Evolutionary conservation across 306 rosid genomes (phyloP).

Genomic region (Leucaena leucocephala): DNA sequence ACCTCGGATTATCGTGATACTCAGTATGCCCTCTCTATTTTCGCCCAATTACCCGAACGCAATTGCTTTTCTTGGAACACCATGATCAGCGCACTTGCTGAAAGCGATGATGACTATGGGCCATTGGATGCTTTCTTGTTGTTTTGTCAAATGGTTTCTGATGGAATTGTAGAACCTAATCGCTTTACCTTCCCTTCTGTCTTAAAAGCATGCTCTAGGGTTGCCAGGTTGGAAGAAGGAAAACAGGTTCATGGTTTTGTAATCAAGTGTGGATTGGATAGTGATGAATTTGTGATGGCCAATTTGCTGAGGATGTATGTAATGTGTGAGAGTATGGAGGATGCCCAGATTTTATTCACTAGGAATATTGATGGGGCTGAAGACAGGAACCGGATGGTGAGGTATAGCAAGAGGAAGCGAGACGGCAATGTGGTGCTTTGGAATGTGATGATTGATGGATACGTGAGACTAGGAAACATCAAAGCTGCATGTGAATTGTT

Average conservation of each 20-base stretch:
- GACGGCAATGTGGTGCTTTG: conserved; percentile 73
- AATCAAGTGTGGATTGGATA: conserved; percentile 56
- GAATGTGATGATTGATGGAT: conserved; percentile 70
- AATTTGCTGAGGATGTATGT: conserved; percentile 76
- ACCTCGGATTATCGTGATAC: conserved; percentile 51
- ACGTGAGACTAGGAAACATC: conserved; percentile 58
- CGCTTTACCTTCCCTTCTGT: conserved; percentile 72
- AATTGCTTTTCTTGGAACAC: conserved; percentile 79
- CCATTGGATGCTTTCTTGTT: conserved; percentile 46
- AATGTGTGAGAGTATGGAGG: conserved; percentile 60
- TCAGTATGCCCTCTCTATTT: conserved; percentile 46
- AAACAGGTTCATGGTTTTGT: conserved; percentile 74
- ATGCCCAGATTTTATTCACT: conserved; percentile 59
- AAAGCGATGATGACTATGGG: conserved; percentile 34
- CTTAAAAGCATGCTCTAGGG: conserved; percentile 67
- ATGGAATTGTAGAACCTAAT: conserved; percentile 60
- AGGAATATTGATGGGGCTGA: conserved; percentile 42
- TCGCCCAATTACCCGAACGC: conserved; percentile 51
- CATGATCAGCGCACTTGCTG: conserved; percentile 66
- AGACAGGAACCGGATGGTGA: conserved; percentile 23
- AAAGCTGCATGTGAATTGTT: conserved; percentile 54
- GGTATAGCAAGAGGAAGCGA: conserved; percentile 45
- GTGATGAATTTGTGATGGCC: conserved; percentile 65
- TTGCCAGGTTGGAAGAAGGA: conserved; percentile 56
- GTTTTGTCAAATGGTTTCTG: conserved; percentile 55